Percentiles rank a stretch among this genome's conserved stretches.
phyloP scores from a whole-genome alignment of 345 rosid genomes.

The Orychophragmus violaceus region DNA sequence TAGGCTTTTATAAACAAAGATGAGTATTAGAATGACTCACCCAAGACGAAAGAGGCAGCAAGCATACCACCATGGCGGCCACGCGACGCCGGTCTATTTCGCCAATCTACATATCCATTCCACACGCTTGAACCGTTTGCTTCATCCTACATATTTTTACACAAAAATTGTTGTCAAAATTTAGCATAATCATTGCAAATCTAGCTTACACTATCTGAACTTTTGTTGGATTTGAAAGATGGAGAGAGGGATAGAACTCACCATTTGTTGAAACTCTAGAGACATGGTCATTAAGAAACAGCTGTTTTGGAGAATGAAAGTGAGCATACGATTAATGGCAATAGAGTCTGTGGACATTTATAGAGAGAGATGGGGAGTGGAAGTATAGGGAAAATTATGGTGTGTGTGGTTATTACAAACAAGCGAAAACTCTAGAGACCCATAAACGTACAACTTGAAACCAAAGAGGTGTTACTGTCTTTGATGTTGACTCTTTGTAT shows the following conservation, averaged over 20 bases:
- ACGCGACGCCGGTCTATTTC: constrained; percentile 52
- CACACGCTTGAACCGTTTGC: constrained; percentile 30
- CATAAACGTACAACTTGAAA: constrained; percentile 12
- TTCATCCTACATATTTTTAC: constrained; percentile 42
- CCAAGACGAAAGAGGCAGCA: constrained; percentile 73
- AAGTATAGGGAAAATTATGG: not conserved
- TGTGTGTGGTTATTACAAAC: constrained; percentile 32
- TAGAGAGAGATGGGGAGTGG: constrained; percentile 16
- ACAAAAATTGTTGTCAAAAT: not conserved
- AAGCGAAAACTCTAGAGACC: constrained; percentile 31
- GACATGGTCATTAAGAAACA: constrained; percentile 20
- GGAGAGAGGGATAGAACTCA: not conserved
- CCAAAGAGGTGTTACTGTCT: constrained; percentile 10
- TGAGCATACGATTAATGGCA: constrained; percentile 20
- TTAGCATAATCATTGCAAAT: not conserved
- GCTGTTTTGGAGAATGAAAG: constrained; percentile 26
- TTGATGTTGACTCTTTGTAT: constrained; percentile 22
- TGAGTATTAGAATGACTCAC: constrained; percentile 32
- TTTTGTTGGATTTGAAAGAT: not conserved
- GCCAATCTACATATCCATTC: constrained; percentile 72
- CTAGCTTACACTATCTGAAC: not conserved
- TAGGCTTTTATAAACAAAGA: too few species aligned
- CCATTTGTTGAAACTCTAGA: constrained; percentile 24
- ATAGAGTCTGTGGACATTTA: constrained; percentile 22
- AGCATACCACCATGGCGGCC: constrained; percentile 75